These are phyloP conservation scores for Ceratocystis smalleyi DNA, from an alignment of 2,329 filamentous ascomycete genomes.

Conservation along the genomic window DNA sequence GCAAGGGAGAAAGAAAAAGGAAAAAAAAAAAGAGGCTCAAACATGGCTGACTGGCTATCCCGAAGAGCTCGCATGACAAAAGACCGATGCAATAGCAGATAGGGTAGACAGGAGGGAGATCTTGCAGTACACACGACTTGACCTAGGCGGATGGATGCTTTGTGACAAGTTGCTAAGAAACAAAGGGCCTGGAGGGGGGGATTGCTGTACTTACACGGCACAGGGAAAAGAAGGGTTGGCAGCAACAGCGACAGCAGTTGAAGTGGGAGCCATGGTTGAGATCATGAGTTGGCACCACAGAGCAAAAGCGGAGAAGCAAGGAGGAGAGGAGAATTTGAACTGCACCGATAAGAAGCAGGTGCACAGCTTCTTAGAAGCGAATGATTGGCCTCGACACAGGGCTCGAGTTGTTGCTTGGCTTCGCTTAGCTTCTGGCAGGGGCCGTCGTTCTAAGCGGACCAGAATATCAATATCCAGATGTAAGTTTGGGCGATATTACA, in stretches of 20 bases:
- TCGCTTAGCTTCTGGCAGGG: not conserved
- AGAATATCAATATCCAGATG: not conserved
- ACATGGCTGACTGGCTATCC: not conserved
- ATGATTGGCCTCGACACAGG: not conserved
- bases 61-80: not conserved
- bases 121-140: not conserved
- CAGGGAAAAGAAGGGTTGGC: slow-evolving; percentile 43
- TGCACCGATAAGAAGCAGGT: not conserved
- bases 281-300: slow-evolving; percentile 18
- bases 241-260: slow-evolving; percentile 17
- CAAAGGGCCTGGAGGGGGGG: slow-evolving; percentile 18
- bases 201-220: slow-evolving; percentile 37
- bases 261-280: slow-evolving; percentile 25
- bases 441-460: not conserved
- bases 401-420: not conserved
- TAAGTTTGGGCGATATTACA: not conserved
- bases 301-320: not conserved
- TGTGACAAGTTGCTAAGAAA: not conserved
- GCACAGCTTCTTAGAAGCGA: not conserved
- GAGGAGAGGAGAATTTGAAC: not conserved
- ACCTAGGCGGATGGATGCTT: not conserved
- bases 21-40: not conserved
- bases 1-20: not conserved
- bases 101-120: not conserved
- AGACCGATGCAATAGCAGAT: not conserved